Evolutionary conservation across 2,329 filamentous ascomycete genomes (phyloP).

Genomic region (Pestalotiopsis sp.): DNA sequence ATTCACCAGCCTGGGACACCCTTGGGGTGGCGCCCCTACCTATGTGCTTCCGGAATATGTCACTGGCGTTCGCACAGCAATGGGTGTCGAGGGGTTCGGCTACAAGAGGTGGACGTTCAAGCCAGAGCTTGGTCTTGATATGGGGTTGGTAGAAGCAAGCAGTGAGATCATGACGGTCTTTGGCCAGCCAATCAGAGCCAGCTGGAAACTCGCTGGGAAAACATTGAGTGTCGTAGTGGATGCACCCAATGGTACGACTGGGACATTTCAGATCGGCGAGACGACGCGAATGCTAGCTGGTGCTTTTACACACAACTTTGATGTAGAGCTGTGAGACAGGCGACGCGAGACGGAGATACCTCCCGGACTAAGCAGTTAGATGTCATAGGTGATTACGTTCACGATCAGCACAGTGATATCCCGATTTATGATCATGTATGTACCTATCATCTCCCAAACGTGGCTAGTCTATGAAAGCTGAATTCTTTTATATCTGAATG

Average conservation of each 20-base stretch:
- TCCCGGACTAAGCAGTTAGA: neutral
- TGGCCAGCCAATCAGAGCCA: neutral
- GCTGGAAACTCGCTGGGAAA: neutral
- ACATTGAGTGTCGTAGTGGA: neutral
- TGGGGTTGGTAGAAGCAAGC: slow-evolving; percentile 28
- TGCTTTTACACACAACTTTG: neutral
- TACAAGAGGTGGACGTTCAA: slow-evolving; percentile 30
- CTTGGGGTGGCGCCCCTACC: slow-evolving; percentile 47
- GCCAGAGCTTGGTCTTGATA: slow-evolving; percentile 25
- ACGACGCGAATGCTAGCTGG: neutral
- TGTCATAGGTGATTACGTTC: too few relatives aligned
- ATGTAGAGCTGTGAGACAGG: neutral
- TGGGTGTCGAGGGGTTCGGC: slow-evolving; percentile 21
- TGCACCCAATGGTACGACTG: neutral
- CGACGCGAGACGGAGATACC: neutral
- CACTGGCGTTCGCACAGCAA: slow-evolving; percentile 25
- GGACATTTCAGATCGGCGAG: neutral
- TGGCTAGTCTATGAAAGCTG: too few relatives aligned
- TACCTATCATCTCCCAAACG: too few relatives aligned
- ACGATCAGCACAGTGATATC: too few relatives aligned
- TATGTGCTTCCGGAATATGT: slow-evolving; percentile 43
- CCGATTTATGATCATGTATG: too few relatives aligned
- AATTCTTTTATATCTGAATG: too few relatives aligned
- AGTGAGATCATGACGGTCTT: neutral
- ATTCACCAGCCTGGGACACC: slow-evolving; percentile 45